A percentile compares a stretch with the other conserved stretches of the same genome.
Evolutionary conservation across 2,329 filamentous ascomycete genomes (phyloP).

Genomic region (Fusarium burgessii): DNA sequence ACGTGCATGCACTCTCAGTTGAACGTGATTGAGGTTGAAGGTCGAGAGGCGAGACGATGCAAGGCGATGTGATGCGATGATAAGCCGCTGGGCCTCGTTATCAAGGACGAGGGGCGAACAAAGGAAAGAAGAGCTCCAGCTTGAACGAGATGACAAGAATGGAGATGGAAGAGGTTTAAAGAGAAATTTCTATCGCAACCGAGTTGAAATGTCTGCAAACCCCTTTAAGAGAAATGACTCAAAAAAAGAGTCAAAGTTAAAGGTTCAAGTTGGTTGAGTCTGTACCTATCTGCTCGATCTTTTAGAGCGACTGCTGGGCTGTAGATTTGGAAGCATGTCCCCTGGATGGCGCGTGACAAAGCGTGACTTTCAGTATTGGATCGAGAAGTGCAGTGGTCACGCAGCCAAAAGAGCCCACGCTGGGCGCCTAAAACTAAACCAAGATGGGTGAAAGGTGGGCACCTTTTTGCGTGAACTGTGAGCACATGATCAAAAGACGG

Average conservation of each 20-base stretch:
- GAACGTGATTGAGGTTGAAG: slow-evolving; percentile 26
- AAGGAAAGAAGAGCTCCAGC: slow-evolving; percentile 19
- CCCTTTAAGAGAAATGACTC: neutral
- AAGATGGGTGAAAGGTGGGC: slow-evolving; percentile 31
- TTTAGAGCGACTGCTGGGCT: neutral
- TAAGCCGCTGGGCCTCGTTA: slow-evolving; percentile 44
- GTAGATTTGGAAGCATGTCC: slow-evolving; percentile 39
- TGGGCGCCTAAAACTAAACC: slow-evolving; percentile 5
- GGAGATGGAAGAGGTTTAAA: neutral
- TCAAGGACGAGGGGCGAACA: slow-evolving; percentile 38
- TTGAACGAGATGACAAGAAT: slow-evolving; percentile 13
- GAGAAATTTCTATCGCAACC: slow-evolving; percentile 3
- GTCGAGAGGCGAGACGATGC: slow-evolving; percentile 29
- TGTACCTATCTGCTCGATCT: neutral
- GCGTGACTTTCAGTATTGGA: slow-evolving; percentile 41
- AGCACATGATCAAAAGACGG: slow-evolving; percentile 42
- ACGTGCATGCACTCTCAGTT: slow-evolving; percentile 8
- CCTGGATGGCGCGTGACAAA: slow-evolving; percentile 38
- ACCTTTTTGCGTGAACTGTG: slow-evolving; percentile 15
- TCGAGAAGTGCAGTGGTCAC: slow-evolving; percentile 34
- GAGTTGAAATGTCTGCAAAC: neutral
- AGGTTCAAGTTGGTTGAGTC: neutral
- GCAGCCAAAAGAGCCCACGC: slow-evolving; percentile 32
- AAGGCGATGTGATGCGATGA: slow-evolving; percentile 37
- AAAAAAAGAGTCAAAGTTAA: neutral